A percentile compares a stretch with the other conserved stretches of the same genome.
Conservation (phyloP, 371 early-diverging fungal genomes). For the Capillidium heterosporum region DNA sequence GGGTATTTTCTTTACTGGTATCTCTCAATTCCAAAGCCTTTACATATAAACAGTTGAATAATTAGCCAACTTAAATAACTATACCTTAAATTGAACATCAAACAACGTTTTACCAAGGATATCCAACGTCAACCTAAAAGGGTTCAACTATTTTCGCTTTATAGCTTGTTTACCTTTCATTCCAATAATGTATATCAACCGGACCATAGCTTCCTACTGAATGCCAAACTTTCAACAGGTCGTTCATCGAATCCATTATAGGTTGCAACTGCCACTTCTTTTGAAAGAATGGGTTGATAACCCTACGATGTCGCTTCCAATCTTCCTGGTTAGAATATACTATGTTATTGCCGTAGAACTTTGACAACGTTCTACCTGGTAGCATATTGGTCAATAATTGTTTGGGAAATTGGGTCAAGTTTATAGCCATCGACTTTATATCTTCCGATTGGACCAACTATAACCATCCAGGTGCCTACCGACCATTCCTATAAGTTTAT, state of each 20-base stretch:
- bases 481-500: background rate
- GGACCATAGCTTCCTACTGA: background rate
- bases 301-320: background rate
- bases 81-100: conserved; percentile 1
- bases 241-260: background rate
- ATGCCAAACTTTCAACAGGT: background rate
- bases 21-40: background rate
- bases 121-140: conserved; percentile 5
- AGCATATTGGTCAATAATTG: background rate
- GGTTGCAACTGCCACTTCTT: background rate
- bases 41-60: background rate
- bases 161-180: background rate
- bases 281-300: background rate
- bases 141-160: background rate
- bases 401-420: background rate
- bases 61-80: background rate
- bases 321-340: conserved; percentile 2
- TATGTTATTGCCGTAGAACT: conserved; percentile 4
- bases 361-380: background rate
- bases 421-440: background rate
- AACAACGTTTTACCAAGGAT: background rate
- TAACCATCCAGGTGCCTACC: background rate
- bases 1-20: background rate
- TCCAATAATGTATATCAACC: background rate
- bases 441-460: background rate